Base-by-base conservation (phyloP, 768 basidiomycete genomes). In the Lactarius sanguifluus region DNA sequence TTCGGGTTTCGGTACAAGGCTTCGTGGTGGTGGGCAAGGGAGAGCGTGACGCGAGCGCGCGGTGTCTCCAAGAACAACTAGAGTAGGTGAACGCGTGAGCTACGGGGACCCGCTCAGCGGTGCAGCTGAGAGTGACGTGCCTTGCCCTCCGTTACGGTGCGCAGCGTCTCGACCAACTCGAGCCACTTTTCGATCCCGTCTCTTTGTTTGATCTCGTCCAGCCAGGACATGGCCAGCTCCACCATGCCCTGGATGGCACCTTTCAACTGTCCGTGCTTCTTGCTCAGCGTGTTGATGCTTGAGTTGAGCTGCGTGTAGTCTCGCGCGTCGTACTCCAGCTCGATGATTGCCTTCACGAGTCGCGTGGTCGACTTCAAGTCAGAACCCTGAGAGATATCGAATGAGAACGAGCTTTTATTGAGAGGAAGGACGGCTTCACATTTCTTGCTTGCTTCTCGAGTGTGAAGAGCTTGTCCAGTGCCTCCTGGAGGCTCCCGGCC, bases 401-500 rank as follows among this genome's bases (percentile, higher is more conserved):
- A 41, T 50, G 47, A 52, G 12, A 61, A 32, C 38, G 50, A 25
- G 6, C 23, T 23, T 25, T 67, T 28, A 54, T 70, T 13, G 62
- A 59, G 54, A 55, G 28, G 36, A 5, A 78, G 6, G 16, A 25
- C 23, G 15, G 9, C 85, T 54, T 52, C 64, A 93, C 97, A 80
- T 98, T 98, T 81, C 97, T 84, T 2, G 96, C 91, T 76, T 97
- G 96, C 79, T 98, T 98, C 80, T 99, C 97, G 6, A 98, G 82
- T 1, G 80, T 78, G 64, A 95, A 82, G 64, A 98, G 85, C 79
- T 91, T 94, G 78, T 99, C 96, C 38, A 98, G 79, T 28, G 89
- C 93, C 36, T 92, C 91, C 74, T 92, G 86, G 57, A 94, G 81
- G 76, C 87, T 89, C 30, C 91, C 92, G 66, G 87, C 80, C 95